phyloP scores from a whole-genome alignment of 78 protist species.

The Goniomonas avonlea region DNA sequence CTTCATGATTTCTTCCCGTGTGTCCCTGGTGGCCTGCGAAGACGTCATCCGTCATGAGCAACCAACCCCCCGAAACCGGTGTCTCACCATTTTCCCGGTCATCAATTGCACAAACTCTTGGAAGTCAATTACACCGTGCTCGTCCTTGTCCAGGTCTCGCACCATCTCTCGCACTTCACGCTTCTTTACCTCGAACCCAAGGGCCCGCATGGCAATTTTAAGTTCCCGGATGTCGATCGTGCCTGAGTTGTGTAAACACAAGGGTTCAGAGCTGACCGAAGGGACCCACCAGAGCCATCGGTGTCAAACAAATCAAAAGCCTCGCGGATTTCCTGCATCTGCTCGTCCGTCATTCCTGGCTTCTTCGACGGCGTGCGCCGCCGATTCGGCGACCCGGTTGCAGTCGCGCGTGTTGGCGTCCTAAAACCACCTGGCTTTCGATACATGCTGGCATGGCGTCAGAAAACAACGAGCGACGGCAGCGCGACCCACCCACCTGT shows the following conservation, averaged over 20 bases:
- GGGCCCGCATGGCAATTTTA: slow-evolving; percentile 51
- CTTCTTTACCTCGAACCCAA: slow-evolving; percentile 45
- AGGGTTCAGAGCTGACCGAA: too few species aligned
- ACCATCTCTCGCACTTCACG: slow-evolving; percentile 16
- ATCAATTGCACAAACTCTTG: slow-evolving; percentile 28
- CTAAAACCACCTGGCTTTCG: too few species aligned
- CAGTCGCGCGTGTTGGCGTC: too few species aligned
- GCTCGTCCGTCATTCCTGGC: slow-evolving; percentile 59
- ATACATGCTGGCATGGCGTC: too few species aligned
- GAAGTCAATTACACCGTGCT: slow-evolving; percentile 18
- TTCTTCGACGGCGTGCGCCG: too few species aligned
- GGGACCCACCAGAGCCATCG: slow-evolving; percentile 35
- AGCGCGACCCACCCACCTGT: too few species aligned
- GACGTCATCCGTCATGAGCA: not conserved
- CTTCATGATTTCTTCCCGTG: slow-evolving; percentile 43
- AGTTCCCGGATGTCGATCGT: slow-evolving; percentile 42
- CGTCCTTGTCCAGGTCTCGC: slow-evolving; percentile 27
- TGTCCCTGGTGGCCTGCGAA: slow-evolving; percentile 13
- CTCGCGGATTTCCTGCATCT: slow-evolving; percentile 55
- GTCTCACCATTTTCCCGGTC: not conserved
- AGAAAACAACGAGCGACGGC: too few species aligned
- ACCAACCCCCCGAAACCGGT: not conserved
- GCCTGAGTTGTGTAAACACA: not conserved
- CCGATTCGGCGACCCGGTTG: too few species aligned
- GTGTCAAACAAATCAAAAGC: slow-evolving; percentile 45